phyloP scores from a whole-genome alignment of 805 yeast genomes.

The Zygoascus flipseniorum region DNA sequence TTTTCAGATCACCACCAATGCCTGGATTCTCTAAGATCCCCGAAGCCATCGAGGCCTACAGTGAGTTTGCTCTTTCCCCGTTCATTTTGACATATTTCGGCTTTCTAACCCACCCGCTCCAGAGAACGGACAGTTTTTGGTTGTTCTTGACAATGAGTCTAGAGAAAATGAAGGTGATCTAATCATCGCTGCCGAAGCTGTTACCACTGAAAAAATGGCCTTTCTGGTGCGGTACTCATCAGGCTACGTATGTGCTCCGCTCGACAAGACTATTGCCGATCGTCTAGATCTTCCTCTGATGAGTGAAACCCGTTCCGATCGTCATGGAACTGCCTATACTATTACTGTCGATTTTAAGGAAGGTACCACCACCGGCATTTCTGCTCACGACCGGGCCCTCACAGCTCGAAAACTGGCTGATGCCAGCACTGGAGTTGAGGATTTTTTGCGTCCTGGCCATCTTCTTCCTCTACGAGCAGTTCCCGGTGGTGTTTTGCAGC shows the following conservation, averaged over 20 bases:
- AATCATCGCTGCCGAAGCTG: slow-evolving; percentile 79
- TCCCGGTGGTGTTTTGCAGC: slow-evolving; percentile 67
- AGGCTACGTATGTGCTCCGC: slow-evolving; percentile 92
- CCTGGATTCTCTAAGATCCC: slow-evolving; percentile 35
- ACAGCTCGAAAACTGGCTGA: slow-evolving; percentile 70
- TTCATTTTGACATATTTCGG: not conserved
- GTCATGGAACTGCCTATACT: slow-evolving; percentile 96
- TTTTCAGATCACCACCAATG: not conserved
- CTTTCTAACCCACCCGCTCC: not conserved
- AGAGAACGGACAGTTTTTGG: slow-evolving; percentile 69
- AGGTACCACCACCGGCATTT: slow-evolving; percentile 95
- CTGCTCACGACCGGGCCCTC: slow-evolving; percentile 86
- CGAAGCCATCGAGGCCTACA: slow-evolving; percentile 65
- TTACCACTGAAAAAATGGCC: slow-evolving; percentile 85
- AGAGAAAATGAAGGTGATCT: slow-evolving; percentile 98
- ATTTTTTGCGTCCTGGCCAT: slow-evolving; percentile 90
- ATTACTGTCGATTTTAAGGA: slow-evolving; percentile 78
- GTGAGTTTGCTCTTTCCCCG: slow-evolving; percentile 25
- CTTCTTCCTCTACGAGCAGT: slow-evolving; percentile 86
- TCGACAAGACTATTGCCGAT: slow-evolving; percentile 72
- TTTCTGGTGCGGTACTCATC: slow-evolving; percentile 66
- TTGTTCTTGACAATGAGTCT: slow-evolving; percentile 95
- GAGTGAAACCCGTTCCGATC: slow-evolving; percentile 57
- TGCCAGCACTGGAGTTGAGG: slow-evolving; percentile 44
- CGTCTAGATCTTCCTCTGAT: slow-evolving; percentile 69